Evolutionary conservation across 345 rosid species (phyloP).

Genomic region (Aegle marmelos): DNA sequence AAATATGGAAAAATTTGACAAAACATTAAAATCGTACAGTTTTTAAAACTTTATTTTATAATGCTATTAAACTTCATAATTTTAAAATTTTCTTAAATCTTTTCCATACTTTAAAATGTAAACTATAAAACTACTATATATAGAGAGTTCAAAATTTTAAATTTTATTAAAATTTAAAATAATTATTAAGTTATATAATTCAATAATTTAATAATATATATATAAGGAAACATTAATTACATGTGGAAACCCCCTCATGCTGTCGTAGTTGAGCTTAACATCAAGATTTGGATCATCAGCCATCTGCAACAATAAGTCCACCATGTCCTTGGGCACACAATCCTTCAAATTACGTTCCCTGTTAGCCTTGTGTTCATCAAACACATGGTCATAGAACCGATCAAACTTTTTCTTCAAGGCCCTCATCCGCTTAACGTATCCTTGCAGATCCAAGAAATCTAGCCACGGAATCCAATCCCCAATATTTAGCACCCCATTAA

Average conservation of each 20-base stretch:
- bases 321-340: slow-evolving; percentile 29
- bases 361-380: slow-evolving; percentile 18
- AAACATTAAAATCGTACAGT: too few relatives aligned
- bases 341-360: background rate
- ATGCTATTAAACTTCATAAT: too few relatives aligned
- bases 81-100: too few relatives aligned
- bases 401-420: slow-evolving; percentile 18
- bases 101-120: too few relatives aligned
- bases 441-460: slow-evolving; percentile 24
- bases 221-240: background rate
- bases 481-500: slow-evolving; percentile 25
- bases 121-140: too few relatives aligned
- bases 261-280: slow-evolving; percentile 19
- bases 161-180: too few relatives aligned
- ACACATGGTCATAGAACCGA: slow-evolving; percentile 15
- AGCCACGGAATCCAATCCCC: slow-evolving; percentile 35
- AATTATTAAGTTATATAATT: too few relatives aligned
- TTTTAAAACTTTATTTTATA: too few relatives aligned
- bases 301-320: slow-evolving; percentile 26
- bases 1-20: too few relatives aligned
- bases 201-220: too few relatives aligned
- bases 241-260: slow-evolving; percentile 22
- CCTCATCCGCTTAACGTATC: slow-evolving; percentile 28
- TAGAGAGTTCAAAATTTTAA: too few relatives aligned
- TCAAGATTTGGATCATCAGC: slow-evolving; percentile 32